Conservation (phyloP, 2,329 filamentous ascomycete species). For the Trichoderma sp. region DNA sequence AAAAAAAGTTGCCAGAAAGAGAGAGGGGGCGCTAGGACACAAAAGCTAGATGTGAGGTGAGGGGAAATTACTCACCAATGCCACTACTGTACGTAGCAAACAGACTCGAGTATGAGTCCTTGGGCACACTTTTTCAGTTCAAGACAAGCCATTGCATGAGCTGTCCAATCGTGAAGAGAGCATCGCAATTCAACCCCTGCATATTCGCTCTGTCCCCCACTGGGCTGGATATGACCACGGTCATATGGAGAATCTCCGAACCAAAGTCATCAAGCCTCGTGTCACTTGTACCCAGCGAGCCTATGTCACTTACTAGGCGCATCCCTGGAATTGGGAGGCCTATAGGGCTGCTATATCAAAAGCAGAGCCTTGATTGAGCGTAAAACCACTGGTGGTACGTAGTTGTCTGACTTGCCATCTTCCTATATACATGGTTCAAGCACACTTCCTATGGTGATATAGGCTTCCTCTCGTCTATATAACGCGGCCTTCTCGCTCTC, state of each 20-base stretch:
- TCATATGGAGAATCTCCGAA: neutral
- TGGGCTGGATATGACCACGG: neutral
- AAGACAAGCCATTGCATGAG: neutral
- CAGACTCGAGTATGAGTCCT: neutral
- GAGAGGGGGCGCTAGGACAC: neutral
- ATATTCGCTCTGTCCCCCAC: neutral
- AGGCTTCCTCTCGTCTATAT: neutral
- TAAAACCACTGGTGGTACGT: neutral
- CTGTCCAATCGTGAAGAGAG: neutral
- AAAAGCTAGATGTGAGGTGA: neutral
- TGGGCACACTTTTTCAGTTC: neutral
- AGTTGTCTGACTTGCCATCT: neutral
- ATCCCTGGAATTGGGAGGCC: no score
- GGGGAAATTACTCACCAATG: neutral
- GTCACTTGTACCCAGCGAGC: slow-evolving; percentile 3
- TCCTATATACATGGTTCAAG: neutral
- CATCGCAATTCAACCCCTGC: neutral
- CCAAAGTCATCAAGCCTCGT: neutral
- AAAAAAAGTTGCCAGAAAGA: neutral
- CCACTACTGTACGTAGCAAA: neutral
- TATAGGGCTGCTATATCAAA: no score
- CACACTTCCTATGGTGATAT: neutral
- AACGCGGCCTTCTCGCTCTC: neutral
- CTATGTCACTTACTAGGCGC: neutral
- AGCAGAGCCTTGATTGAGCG: no score